phyloP scores from a whole-genome alignment of 2,329 filamentous ascomycete genomes.

The Blastomyces percursus region DNA sequence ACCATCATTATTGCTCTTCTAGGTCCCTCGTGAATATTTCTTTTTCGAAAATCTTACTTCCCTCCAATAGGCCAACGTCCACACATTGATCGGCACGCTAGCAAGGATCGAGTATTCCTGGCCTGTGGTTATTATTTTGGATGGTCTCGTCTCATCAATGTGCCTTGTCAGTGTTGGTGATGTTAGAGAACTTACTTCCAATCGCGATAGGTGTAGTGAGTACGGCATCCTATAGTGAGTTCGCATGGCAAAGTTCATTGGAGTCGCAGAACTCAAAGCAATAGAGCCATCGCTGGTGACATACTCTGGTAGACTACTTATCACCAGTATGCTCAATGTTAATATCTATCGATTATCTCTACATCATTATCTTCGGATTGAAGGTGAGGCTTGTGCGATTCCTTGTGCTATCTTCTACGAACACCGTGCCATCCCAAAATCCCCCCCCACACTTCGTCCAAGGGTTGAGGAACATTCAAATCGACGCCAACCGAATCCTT shows the following conservation, averaged over 20 bases:
- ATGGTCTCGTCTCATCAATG: not conserved
- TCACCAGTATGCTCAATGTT: not conserved
- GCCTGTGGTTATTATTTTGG: not conserved
- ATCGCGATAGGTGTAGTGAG: no score
- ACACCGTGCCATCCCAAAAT: not conserved
- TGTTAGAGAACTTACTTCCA: no score
- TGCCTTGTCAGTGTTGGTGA: not conserved
- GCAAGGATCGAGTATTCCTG: not conserved
- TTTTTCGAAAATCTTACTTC: not conserved
- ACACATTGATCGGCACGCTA: not conserved
- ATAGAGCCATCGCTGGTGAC: not conserved
- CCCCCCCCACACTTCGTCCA: not conserved
- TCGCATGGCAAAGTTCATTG: not conserved
- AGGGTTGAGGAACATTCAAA: not conserved
- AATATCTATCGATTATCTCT: not conserved
- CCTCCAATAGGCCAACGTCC: not conserved
- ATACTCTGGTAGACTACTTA: not conserved
- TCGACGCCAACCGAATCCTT: not conserved
- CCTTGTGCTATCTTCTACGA: not conserved
- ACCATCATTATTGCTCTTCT: not conserved
- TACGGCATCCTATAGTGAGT: no score
- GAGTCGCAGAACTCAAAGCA: not conserved
- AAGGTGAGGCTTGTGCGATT: not conserved
- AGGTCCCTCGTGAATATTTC: not conserved
- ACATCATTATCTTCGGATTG: not conserved